These are phyloP conservation scores for Hygrocybe coccinea DNA, from an alignment of 768 basidiomycete species.

Conservation along the genomic window DNA sequence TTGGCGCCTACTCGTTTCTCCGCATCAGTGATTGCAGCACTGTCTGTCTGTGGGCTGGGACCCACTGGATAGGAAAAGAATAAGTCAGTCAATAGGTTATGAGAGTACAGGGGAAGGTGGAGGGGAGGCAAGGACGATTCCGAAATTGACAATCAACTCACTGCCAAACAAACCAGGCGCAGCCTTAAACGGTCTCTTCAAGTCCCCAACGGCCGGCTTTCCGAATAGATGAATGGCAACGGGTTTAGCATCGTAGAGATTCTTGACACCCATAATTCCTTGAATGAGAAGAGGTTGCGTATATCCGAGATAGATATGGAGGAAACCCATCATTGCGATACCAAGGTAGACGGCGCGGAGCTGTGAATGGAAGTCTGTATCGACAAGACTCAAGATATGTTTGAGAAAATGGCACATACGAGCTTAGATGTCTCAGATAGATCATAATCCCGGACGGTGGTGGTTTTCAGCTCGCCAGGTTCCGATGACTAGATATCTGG, in stretches of 20 bases:
- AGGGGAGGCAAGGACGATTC: background rate
- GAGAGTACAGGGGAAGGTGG: background rate
- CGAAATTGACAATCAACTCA: constrained; percentile 28
- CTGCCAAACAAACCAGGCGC: constrained; percentile 67
- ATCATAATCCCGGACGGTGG: constrained; percentile 92
- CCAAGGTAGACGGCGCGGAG: constrained; percentile 67
- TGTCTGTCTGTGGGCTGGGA: constrained; percentile 77
- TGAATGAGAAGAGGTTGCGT: constrained; percentile 97
- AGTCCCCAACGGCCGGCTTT: constrained; percentile 74
- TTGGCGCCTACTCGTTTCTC: constrained; percentile 79
- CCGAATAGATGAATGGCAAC: constrained; percentile 80
- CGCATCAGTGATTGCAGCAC: constrained; percentile 80
- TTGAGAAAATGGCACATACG: constrained; percentile 34
- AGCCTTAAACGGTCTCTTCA: constrained; percentile 85
- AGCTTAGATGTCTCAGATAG: constrained; percentile 81
- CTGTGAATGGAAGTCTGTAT: constrained; percentile 26
- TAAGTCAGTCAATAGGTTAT: background rate
- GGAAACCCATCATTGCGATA: constrained; percentile 83
- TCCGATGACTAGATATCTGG: constrained; percentile 45
- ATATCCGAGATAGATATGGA: constrained; percentile 93
- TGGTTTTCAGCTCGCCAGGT: constrained; percentile 74
- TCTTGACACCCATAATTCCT: constrained; percentile 91
- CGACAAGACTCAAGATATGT: background rate
- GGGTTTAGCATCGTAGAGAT: constrained; percentile 78
- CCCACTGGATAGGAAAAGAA: constrained; percentile 31